Base-by-base conservation (phyloP, 805 yeast genomes). In the Yarrowia sp. region DNA sequence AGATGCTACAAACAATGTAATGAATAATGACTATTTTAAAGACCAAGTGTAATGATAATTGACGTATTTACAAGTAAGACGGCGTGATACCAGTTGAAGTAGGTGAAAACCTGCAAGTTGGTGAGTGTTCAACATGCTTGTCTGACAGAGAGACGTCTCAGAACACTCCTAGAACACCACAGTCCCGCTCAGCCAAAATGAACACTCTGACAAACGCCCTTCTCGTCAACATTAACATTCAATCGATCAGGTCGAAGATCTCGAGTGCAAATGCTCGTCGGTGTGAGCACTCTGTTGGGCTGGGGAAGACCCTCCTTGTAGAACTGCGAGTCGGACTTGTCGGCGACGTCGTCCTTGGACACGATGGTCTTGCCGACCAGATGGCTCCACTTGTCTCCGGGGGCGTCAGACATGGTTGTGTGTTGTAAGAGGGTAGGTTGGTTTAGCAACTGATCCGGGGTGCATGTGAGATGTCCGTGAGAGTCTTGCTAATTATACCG, bases 291-390 rank as follows among this genome's bases (percentile, higher is more conserved):
- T 27, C 61, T 33, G 13, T 38, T 27, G 4, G 61, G 61, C 16
- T 38, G 27, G 14, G 61, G 61, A 1, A 55, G 38, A 22, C 38
- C 61, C 14, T 55, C 61, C 38, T 39, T 39, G 47, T 55, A 55
- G 10, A 19, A 55, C 16, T 55, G 47, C 13, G 18, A 13, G 29
- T 55, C 47, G 3, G 61, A 27, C 10, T 21, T 42, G 5, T 96
- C 97, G 9, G 97, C 96, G 70, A 91, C 83, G 65, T 84, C 87
- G 72, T 94, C 36, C 21, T 21, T 38, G 31, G 47, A 55, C 21
- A 55, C 61, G 13, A 55, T 55, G 2, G 47, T 38, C 47, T 55
- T 38, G 33, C 61, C 61, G 29, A 55, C 13, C 29, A 55, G 29
- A 38, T 38, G 47, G 16, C 31, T 10, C 47, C 47, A 55, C 7